Conservation (phyloP, 257 asterid species). For the Datura wrightii region DNA sequence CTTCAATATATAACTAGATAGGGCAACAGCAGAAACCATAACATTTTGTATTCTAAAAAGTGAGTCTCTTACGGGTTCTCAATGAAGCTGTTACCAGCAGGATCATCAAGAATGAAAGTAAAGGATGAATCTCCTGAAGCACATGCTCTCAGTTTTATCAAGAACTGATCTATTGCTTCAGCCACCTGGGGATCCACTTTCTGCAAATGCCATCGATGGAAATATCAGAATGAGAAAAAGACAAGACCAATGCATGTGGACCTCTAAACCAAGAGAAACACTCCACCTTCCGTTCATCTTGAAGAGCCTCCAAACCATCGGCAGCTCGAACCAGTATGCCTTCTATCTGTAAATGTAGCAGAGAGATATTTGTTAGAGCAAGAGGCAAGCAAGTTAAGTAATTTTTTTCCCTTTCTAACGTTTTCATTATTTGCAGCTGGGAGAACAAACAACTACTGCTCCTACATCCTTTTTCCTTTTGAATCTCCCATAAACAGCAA, state of each 20-base stretch:
- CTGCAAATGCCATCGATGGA: conserved; percentile 48
- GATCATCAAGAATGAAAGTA: conserved; percentile 87
- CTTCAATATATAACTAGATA: background rate
- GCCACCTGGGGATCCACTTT: conserved; percentile 84
- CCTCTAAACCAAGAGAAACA: conserved; percentile 27
- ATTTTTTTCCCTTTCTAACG: no score
- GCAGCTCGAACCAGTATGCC: conserved; percentile 86
- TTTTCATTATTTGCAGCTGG: background rate
- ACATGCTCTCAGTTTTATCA: conserved; percentile 81
- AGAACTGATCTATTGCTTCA: conserved; percentile 80
- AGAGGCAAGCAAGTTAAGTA: background rate
- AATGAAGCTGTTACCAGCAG: conserved; percentile 97
- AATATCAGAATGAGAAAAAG: conserved; percentile 15
- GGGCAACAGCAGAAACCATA: background rate
- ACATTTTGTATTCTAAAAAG: background rate
- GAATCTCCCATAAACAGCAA: background rate
- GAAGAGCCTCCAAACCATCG: conserved; percentile 80
- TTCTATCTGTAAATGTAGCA: conserved; percentile 64
- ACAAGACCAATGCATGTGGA: background rate
- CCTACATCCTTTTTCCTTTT: background rate
- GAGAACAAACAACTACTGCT: background rate
- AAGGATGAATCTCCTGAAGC: conserved; percentile 71
- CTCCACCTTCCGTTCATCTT: conserved; percentile 90
- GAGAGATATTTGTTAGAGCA: conserved; percentile 12
- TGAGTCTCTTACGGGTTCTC: conserved; percentile 87